Evolutionary conservation across 2,329 filamentous ascomycete genomes (phyloP), one percentile per base, ranked within the genome.

Genomic region (Cercospora canescens): DNA sequence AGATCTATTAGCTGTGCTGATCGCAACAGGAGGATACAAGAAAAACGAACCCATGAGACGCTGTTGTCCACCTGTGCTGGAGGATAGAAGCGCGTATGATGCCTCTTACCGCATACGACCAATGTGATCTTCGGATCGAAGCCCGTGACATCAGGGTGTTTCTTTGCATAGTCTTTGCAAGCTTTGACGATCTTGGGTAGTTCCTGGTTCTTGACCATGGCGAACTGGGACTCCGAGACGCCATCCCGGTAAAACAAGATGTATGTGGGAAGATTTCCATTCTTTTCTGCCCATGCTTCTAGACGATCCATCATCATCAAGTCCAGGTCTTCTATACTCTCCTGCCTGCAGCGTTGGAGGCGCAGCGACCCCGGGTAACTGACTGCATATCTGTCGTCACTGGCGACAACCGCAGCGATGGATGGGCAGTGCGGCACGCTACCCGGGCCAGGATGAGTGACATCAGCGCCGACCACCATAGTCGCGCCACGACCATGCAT

Each of bases 21-120:
- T 11, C 21, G n/a, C 7, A 30, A 16, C 8, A 11, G 24, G 4
- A 41, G 1, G 21, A 28, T 3, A n/a, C 2, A 5, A 21, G 2
- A 2, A 1, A 35, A 24, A 11, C 56, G 11, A 32, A 59, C 35
- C 18, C 18, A 45, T 48, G 2, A 6, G 35, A 16, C 24, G 11
- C 12, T 26, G 3, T 26, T 88, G 73, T 97, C 93, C 71, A 52
- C 37, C 12, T 48, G 21, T 4, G 58, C 16, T 1, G 26, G 28
- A 0, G 77, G 72, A 63, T 76, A 82, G 71, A 83, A 81, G 0
- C 80, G 76, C 0, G 76, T 76, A 60, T 80, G 70, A 59, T 83
- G 81, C 0, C 80, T 73, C 63, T 83, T 82, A 1, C 71, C 74
- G 3, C 77, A 76, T 2, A 82, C 69, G 2, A 82, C 55, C 18